Conservation (phyloP, 139 green algal genomes). For the Tetraselmis striata region DNA sequence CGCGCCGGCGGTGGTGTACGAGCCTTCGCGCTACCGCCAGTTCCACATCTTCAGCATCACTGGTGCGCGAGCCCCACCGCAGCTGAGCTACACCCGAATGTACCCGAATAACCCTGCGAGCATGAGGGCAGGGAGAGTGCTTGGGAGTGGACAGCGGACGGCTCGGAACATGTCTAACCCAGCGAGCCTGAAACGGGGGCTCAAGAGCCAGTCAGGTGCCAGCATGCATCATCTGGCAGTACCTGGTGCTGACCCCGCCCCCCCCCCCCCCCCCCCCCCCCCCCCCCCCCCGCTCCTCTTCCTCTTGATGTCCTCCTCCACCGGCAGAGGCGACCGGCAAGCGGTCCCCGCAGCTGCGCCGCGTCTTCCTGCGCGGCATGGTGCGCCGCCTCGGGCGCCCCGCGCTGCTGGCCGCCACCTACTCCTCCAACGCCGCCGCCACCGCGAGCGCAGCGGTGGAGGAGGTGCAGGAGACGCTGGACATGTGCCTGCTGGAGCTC, state of each 20-base stretch:
- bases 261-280: too few relatives aligned
- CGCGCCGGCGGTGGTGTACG: slow-evolving; percentile 35
- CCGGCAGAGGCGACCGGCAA: background rate
- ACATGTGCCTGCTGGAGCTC: slow-evolving; percentile 58
- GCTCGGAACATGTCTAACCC: too few relatives aligned
- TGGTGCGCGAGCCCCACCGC: slow-evolving; percentile 47
- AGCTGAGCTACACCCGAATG: slow-evolving; percentile 13
- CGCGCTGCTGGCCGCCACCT: slow-evolving; percentile 63
- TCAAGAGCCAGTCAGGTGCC: too few relatives aligned
- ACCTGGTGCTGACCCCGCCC: too few relatives aligned
- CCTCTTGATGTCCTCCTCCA: too few relatives aligned
- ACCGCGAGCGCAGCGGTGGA: slow-evolving; percentile 62
- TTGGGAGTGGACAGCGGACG: too few relatives aligned
- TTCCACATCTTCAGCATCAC: slow-evolving; percentile 75
- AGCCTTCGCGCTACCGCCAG: slow-evolving; percentile 79
- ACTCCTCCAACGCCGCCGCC: slow-evolving; percentile 45
- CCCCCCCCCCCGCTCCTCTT: too few relatives aligned
- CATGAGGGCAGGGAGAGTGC: too few relatives aligned
- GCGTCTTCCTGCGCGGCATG: slow-evolving; percentile 77
- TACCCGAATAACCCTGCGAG: too few relatives aligned
- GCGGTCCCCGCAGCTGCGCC: slow-evolving; percentile 38
- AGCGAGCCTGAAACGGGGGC: too few relatives aligned
- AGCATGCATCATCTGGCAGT: too few relatives aligned
- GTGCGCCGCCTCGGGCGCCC: slow-evolving; percentile 55
- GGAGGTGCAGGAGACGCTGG: slow-evolving; percentile 66